phyloP scores from a whole-genome alignment of 1,284 basidiomycete species.

The Leccinum ponderosum region DNA sequence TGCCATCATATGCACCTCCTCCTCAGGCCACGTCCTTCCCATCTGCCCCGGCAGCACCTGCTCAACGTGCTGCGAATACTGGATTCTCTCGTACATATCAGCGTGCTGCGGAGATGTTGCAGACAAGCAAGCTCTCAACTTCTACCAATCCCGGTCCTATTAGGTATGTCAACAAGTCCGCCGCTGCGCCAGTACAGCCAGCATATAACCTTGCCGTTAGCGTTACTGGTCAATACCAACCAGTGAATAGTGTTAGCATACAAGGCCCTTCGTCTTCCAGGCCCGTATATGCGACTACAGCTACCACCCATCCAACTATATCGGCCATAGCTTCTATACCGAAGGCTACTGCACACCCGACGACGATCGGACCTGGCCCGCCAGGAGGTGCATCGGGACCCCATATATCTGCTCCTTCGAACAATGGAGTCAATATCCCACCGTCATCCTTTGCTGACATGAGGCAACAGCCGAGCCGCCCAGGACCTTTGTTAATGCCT shows the following conservation, averaged over 20 bases:
- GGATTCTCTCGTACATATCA: conserved; percentile 23
- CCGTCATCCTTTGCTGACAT: conserved; percentile 12
- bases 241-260: conserved; percentile 1
- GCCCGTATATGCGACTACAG: conserved; percentile 2
- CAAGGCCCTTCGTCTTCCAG: conserved; percentile 15
- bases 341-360: conserved; percentile 8
- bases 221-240: conserved; percentile 12
- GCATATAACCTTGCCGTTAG: neutral
- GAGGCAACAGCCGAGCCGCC: conserved; percentile 21
- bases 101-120: conserved; percentile 23
- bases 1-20: conserved; percentile 24
- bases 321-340: conserved; percentile 5
- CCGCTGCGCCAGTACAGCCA: conserved; percentile 7
- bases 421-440: conserved; percentile 11
- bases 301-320: neutral
- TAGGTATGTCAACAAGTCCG: conserved; percentile 13
- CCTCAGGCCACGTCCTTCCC: conserved; percentile 16
- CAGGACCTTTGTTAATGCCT: conserved; percentile 14
- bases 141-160: neutral
- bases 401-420: conserved; percentile 9
- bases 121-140: conserved; percentile 20
- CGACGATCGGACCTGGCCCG: conserved; percentile 3
- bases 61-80: conserved; percentile 20
- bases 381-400: conserved; percentile 8
- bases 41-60: conserved; percentile 7